phyloP scores from a whole-genome alignment of 257 asterid species.

The Primulina tabacum region DNA sequence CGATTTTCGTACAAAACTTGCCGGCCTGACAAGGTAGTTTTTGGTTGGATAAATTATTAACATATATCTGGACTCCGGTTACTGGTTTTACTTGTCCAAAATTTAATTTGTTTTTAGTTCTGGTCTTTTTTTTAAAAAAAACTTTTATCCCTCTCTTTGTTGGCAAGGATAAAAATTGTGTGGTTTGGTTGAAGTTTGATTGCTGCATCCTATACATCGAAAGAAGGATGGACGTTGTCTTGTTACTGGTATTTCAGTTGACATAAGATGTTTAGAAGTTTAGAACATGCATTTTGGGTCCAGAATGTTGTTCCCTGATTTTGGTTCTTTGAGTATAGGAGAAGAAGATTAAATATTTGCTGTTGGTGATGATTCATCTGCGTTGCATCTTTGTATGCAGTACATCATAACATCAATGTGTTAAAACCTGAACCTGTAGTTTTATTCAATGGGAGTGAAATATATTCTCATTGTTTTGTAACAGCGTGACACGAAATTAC shows the following conservation, averaged over 20 bases:
- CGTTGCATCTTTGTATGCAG: not conserved
- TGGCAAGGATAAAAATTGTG: not conserved
- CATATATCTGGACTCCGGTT: constrained; percentile 2
- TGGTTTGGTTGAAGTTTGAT: not conserved
- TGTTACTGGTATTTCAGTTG: not conserved
- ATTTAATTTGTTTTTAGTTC: not conserved
- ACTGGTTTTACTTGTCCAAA: not conserved
- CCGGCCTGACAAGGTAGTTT: constrained; percentile 88
- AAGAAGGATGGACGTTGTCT: not conserved
- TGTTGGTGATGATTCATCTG: not conserved
- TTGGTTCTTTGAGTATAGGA: not conserved
- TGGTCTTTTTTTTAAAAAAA: not conserved
- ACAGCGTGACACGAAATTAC: constrained; percentile 87
- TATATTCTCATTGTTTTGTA: constrained; percentile 6
- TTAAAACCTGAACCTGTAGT: not conserved
- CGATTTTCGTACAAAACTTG: constrained; percentile 92
- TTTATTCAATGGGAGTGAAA: not conserved
- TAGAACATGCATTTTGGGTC: not conserved
- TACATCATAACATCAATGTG: not conserved
- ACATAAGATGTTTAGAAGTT: not conserved
- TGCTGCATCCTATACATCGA: not conserved
- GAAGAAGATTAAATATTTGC: not conserved
- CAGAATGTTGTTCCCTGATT: not conserved
- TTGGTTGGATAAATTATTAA: constrained; percentile 16
- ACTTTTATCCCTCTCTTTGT: not conserved